Evolutionary conservation across 495 filamentous ascomycete species (phyloP).

Genomic region (Aspergillus baeticus): DNA sequence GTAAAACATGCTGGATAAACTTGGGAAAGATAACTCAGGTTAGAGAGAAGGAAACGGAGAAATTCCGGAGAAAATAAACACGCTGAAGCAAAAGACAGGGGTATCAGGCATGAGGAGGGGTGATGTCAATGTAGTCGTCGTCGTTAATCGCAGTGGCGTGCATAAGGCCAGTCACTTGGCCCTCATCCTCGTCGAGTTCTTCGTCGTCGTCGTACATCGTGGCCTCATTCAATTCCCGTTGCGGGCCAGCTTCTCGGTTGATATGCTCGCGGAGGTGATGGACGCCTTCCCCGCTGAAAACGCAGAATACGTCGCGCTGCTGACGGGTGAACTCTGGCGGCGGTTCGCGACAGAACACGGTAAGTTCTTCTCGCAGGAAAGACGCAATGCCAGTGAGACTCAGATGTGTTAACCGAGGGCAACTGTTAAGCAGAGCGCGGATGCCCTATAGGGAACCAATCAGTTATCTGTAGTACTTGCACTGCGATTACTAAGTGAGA

Average conservation of each 20-base stretch:
- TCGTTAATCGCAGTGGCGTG: conserved; percentile 50
- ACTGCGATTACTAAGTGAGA: conserved; percentile 19
- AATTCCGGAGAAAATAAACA: conserved; percentile 9
- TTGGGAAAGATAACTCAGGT: conserved; percentile 9
- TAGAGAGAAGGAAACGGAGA: conserved; percentile 11
- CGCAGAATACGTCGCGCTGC: conserved; percentile 93
- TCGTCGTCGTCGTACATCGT: conserved; percentile 59
- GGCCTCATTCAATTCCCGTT: conserved; percentile 42
- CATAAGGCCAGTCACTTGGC: conserved; percentile 56
- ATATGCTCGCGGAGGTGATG: conserved; percentile 71
- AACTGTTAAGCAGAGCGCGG: conserved; percentile 81
- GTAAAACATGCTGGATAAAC: conserved; percentile 10
- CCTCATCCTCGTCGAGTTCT: conserved; percentile 52
- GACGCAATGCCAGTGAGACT: conserved; percentile 93
- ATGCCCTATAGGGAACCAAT: conserved; percentile 66
- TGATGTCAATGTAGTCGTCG: conserved; percentile 50
- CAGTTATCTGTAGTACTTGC: conserved; percentile 1
- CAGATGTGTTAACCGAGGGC: conserved; percentile 89
- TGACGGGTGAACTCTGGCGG: conserved; percentile 93
- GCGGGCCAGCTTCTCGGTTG: conserved; percentile 46
- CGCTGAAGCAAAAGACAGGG: conserved; percentile 22
- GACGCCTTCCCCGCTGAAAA: conserved; percentile 91
- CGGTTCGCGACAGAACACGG: conserved; percentile 79
- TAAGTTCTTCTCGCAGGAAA: conserved; percentile 71
- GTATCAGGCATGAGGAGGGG: conserved; percentile 43